These are phyloP conservation scores for Hyphodiscus sp. DNA, from an alignment of 2,329 filamentous ascomycete genomes.

Conservation along the genomic window DNA sequence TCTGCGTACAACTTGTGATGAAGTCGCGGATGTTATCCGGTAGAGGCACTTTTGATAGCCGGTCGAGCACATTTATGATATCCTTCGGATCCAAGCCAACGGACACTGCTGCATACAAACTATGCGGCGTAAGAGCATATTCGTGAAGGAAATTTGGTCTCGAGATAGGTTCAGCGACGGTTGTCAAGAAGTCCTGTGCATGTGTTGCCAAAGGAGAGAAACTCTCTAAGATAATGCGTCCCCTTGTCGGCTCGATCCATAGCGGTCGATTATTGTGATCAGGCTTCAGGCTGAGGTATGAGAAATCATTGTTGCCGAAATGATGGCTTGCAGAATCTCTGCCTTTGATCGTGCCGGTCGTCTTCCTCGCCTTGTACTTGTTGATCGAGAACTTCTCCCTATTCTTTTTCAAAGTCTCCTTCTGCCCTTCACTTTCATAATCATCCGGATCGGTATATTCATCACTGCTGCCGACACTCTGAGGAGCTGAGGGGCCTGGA, in stretches of 20 bases:
- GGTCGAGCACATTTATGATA: conserved; percentile 82
- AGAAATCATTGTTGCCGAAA: conserved; percentile 55
- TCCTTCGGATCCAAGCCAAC: conserved; percentile 86
- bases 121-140: conserved; percentile 86
- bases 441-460: conserved; percentile 45
- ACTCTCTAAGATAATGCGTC: conserved; percentile 86
- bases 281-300: conserved; percentile 72
- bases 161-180: conserved; percentile 88
- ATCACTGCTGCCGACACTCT: conserved; percentile 49
- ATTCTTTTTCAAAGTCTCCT: conserved; percentile 49
- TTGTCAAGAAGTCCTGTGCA: conserved; percentile 91
- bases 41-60: conserved; percentile 81
- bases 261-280: conserved; percentile 86
- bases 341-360: conserved; percentile 1
- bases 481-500: conserved; percentile 53
- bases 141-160: conserved; percentile 89
- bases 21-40: conserved; percentile 76
- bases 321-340: conserved; percentile 30
- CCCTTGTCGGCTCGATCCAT: conserved; percentile 86
- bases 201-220: conserved; percentile 83
- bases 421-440: conserved; percentile 44
- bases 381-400: conserved; percentile 50
- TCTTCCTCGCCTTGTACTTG: conserved; percentile 22
- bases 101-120: conserved; percentile 89
- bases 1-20: conserved; percentile 70